phyloP scores from a whole-genome alignment of 2,329 filamentous ascomycete genomes.

The Fusarium sororula region DNA sequence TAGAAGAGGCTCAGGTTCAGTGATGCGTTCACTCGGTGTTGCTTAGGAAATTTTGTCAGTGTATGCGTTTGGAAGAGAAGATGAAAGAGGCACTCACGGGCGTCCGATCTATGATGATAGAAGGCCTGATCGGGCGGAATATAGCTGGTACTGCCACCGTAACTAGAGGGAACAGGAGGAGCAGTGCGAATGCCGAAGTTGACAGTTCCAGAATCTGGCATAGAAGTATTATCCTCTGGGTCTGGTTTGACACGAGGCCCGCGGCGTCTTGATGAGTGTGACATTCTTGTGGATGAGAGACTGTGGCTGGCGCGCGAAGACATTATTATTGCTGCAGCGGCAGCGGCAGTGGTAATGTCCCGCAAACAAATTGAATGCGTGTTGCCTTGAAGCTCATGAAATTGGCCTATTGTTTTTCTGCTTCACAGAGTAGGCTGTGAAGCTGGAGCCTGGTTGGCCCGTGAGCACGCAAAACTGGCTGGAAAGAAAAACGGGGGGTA shows the following conservation, averaged over 20 bases:
- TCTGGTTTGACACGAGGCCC: conserved; percentile 43
- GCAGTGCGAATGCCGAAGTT: conserved; percentile 8
- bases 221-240: conserved; percentile 30
- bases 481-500: background rate
- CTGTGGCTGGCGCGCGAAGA: conserved; percentile 20
- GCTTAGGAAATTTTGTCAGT: conserved; percentile 42
- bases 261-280: conserved; percentile 34
- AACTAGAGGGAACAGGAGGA: conserved; percentile 32
- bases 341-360: background rate
- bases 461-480: background rate
- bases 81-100: conserved; percentile 46
- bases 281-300: conserved; percentile 30
- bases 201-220: conserved; percentile 22
- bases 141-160: conserved; percentile 24
- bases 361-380: background rate
- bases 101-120: conserved; percentile 48
- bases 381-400: background rate
- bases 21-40: conserved; percentile 48
- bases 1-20: conserved; percentile 50
- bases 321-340: conserved; percentile 14
- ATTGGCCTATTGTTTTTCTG: conserved; percentile 1
- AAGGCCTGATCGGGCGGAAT: conserved; percentile 36
- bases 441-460: background rate
- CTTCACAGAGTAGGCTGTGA: background rate
- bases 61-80: background rate